Percentiles rank a stretch among this genome's conserved stretches.
phyloP scores from a whole-genome alignment of 495 filamentous ascomycete species.

The Neurospora intermedia region DNA sequence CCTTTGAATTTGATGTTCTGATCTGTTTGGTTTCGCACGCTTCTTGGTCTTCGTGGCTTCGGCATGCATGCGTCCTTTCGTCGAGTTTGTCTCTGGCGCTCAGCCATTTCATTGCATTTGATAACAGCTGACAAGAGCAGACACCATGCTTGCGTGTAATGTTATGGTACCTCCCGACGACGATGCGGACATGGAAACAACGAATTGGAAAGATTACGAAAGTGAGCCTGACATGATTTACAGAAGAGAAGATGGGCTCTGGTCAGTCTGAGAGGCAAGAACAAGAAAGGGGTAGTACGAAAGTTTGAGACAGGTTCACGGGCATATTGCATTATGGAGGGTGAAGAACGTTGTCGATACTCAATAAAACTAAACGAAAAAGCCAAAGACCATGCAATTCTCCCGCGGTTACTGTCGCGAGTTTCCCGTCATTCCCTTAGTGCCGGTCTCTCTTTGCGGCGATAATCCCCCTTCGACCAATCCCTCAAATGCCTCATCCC shows the following conservation, averaged over 20 bases:
- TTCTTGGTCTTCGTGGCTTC: conserved; percentile 1
- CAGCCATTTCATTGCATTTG: neutral
- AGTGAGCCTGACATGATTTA: neutral
- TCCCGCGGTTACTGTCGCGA: neutral
- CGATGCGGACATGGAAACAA: neutral
- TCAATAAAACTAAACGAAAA: conserved; percentile 5
- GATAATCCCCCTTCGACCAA: conserved; percentile 43
- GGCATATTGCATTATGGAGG: neutral
- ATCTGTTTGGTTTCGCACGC: neutral
- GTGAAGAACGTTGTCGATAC: neutral
- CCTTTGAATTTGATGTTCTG: conserved; percentile 11
- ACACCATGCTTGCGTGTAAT: conserved; percentile 10
- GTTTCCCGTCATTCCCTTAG: neutral
- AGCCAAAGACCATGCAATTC: neutral
- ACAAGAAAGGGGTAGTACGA: neutral
- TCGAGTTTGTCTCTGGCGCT: neutral
- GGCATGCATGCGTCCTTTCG: neutral
- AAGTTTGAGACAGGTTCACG: neutral
- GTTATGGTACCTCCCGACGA: conserved; percentile 3
- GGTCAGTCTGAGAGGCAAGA: neutral
- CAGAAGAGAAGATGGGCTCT: neutral
- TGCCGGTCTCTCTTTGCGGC: neutral
- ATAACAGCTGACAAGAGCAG: conserved; percentile 10
- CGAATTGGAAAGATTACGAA: neutral
- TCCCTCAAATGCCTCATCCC: conserved; percentile 62